Evolutionary conservation across 2,329 filamentous ascomycete species (phyloP).

Genomic region (Arthrobotrys megalospora): DNA sequence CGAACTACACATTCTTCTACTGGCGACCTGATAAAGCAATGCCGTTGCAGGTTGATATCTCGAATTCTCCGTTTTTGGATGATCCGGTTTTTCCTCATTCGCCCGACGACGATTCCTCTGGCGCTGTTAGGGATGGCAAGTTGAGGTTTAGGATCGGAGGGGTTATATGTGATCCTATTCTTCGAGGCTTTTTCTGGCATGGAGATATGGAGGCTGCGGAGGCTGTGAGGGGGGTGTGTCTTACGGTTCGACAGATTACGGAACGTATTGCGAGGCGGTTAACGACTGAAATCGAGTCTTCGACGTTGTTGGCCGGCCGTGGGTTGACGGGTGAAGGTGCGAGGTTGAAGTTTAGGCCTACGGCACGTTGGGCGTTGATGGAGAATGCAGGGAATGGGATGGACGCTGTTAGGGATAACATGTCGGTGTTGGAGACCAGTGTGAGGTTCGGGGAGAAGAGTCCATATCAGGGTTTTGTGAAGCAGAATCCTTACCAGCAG

Average conservation of each 20-base stretch:
- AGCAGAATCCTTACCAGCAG: slow-evolving; percentile 7
- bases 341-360: slow-evolving; percentile 31
- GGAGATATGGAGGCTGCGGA: slow-evolving; percentile 5
- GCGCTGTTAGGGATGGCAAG: neutral
- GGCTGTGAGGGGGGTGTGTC: neutral
- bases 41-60: slow-evolving; percentile 28
- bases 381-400: slow-evolving; percentile 23
- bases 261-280: slow-evolving; percentile 30
- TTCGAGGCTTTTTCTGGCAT: slow-evolving; percentile 47
- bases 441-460: slow-evolving; percentile 20
- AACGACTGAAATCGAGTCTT: slow-evolving; percentile 21
- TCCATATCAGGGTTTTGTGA: neutral
- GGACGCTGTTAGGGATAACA: slow-evolving; percentile 36
- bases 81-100: slow-evolving; percentile 31
- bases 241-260: slow-evolving; percentile 41
- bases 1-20: slow-evolving; percentile 19
- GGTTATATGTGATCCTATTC: slow-evolving; percentile 35
- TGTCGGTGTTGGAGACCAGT: slow-evolving; percentile 28
- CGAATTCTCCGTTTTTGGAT: slow-evolving; percentile 43
- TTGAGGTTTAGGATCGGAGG: slow-evolving; percentile 38
- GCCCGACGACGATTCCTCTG: neutral
- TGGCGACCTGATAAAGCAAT: neutral
- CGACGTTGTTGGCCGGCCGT: slow-evolving; percentile 10
- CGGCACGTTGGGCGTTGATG: slow-evolving; percentile 8
- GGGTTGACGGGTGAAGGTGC: slow-evolving; percentile 4